Evolutionary conservation across 2,329 filamentous ascomycete species (phyloP).

Genomic region (Phialophora verrucosa): DNA sequence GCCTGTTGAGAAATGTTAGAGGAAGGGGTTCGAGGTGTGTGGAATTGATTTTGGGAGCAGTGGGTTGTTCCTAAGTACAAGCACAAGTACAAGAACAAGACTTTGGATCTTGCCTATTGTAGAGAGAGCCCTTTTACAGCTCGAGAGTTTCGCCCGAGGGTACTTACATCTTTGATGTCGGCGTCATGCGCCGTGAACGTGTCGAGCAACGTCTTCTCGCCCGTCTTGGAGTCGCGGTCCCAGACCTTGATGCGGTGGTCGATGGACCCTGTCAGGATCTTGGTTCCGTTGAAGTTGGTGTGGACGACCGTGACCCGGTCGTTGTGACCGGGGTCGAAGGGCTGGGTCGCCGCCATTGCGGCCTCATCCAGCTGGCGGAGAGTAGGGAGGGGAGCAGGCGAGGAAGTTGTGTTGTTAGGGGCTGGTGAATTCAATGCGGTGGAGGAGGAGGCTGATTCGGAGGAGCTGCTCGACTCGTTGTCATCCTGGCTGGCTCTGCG

Average conservation of each 20-base stretch:
- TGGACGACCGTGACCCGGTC: constrained; percentile 81
- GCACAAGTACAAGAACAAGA: background rate
- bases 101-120: background rate
- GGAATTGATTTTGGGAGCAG: background rate
- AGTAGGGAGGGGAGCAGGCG: background rate
- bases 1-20: constrained; percentile 59
- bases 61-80: background rate
- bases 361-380: background rate
- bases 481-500: background rate
- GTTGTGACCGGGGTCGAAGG: constrained; percentile 54
- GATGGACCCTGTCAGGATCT: constrained; percentile 87
- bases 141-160: background rate
- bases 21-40: background rate
- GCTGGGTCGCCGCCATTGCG: constrained; percentile 39
- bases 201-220: constrained; percentile 75
- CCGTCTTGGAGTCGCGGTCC: constrained; percentile 76
- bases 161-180: constrained; percentile 82
- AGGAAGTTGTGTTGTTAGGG: background rate
- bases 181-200: constrained; percentile 89
- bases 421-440: background rate
- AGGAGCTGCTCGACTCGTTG: background rate
- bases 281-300: constrained; percentile 91
- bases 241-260: constrained; percentile 94
- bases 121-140: background rate
- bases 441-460: background rate